Conservation (phyloP, 371 early-diverging fungal genomes). For the Thermomucor indicae-seudaticae region DNA sequence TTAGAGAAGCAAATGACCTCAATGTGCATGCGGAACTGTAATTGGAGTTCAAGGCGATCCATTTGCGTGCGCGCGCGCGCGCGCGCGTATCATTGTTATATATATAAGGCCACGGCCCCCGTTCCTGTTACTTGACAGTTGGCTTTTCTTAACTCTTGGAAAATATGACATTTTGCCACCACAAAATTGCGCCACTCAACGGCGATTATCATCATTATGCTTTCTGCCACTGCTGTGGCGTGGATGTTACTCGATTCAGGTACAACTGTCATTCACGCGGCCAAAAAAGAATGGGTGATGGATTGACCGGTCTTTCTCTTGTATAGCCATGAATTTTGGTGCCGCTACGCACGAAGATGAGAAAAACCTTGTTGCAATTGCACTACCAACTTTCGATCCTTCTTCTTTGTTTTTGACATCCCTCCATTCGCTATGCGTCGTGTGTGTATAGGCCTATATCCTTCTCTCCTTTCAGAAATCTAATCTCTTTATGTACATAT, state of each 20-base stretch:
- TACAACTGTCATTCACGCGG: slow-evolving; percentile 1
- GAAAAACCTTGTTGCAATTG: not conserved
- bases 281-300: too few relatives aligned
- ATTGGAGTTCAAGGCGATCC: too few relatives aligned
- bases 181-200: not conserved
- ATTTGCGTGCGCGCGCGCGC: too few relatives aligned
- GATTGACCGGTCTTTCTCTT: not conserved
- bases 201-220: not conserved
- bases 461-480: too few relatives aligned
- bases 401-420: not conserved
- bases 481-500: too few relatives aligned
- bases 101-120: too few relatives aligned
- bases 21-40: too few relatives aligned
- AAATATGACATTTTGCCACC: not conserved
- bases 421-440: not conserved
- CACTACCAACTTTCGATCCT: not conserved
- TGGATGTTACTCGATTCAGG: slow-evolving; percentile 19
- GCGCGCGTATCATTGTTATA: too few relatives aligned
- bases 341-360: slow-evolving; percentile 10
- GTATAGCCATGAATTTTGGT: slow-evolving; percentile 19
- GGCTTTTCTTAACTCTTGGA: not conserved
- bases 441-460: too few relatives aligned
- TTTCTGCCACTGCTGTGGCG: slow-evolving; percentile 19
- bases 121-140: too few relatives aligned
- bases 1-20: too few relatives aligned